Evolutionary conservation across 768 basidiomycete genomes (phyloP).

Genomic region (Paxillus involutus): DNA sequence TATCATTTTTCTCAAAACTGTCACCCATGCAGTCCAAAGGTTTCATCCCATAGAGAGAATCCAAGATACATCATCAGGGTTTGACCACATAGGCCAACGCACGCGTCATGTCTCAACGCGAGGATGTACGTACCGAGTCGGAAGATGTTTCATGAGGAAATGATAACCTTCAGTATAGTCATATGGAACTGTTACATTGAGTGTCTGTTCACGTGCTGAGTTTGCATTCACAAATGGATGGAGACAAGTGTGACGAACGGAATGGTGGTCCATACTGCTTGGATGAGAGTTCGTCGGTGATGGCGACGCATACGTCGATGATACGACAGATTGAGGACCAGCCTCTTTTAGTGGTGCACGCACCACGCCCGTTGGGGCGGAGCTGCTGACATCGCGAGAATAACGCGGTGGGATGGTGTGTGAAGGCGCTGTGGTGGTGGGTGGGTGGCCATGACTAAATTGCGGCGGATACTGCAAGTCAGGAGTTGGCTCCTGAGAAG

Average conservation of each 20-base stretch:
- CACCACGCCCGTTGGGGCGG: conserved; percentile 36
- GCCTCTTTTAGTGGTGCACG: conserved; percentile 26
- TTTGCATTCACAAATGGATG: conserved; percentile 30
- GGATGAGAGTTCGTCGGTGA: conserved; percentile 43
- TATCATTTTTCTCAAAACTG: conserved; percentile 96
- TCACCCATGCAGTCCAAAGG: conserved; percentile 22
- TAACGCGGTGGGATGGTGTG: conserved; percentile 40
- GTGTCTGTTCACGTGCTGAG: conserved; percentile 62
- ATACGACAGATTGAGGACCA: conserved; percentile 24
- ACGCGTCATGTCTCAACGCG: conserved; percentile 33
- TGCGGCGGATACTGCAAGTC: conserved; percentile 39
- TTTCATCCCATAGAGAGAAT: conserved; percentile 31
- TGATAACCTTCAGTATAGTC: conserved; percentile 98
- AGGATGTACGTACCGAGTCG: conserved; percentile 64
- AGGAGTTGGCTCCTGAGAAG: conserved; percentile 30
- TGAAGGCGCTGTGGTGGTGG: conserved; percentile 21
- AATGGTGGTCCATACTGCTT: conserved; percentile 34
- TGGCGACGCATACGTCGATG: conserved; percentile 38
- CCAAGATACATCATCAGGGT: conserved; percentile 35
- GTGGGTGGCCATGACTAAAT: conserved; percentile 24
- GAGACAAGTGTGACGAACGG: conserved; percentile 19
- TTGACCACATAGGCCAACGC: conserved; percentile 41
- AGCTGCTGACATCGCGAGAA: conserved; percentile 47
- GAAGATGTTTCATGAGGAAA: conserved; percentile 92
- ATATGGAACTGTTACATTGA: conserved; percentile 69